phyloP scores from a whole-genome alignment of 495 filamentous ascomycete species.

The Halenospora varia region DNA sequence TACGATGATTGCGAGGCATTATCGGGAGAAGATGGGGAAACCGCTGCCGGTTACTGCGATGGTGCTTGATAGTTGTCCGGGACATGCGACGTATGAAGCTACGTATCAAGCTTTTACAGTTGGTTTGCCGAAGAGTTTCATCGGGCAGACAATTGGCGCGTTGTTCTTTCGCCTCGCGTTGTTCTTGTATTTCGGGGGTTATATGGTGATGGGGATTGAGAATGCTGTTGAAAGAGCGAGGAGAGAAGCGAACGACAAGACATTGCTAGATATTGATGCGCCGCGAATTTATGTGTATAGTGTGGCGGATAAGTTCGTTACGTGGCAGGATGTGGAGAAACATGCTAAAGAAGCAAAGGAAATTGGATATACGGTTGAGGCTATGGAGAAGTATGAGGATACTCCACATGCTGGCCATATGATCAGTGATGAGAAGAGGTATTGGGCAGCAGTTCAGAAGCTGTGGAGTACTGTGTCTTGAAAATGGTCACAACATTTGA shows the following conservation, averaged over 20 bases:
- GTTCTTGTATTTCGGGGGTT: constrained; percentile 16
- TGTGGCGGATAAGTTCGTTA: constrained; percentile 30
- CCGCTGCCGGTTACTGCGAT: constrained; percentile 27
- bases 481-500: constrained; percentile 13
- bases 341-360: constrained; percentile 22
- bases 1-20: constrained; percentile 27
- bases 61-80: constrained; percentile 34
- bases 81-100: constrained; percentile 26
- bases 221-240: constrained; percentile 28
- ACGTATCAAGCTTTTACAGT: constrained; percentile 34
- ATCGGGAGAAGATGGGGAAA: constrained; percentile 1
- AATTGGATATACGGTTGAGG: constrained; percentile 20
- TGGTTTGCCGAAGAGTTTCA: constrained; percentile 17
- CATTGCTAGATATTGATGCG: constrained; percentile 21
- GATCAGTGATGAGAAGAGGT: constrained; percentile 44
- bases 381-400: constrained; percentile 26
- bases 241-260: constrained; percentile 23
- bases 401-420: constrained; percentile 40
- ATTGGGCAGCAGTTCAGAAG: constrained; percentile 44
- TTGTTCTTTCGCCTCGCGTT: constrained; percentile 26
- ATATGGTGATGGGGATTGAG: constrained; percentile 22
- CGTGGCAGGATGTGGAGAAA: constrained; percentile 29
- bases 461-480: constrained; percentile 36
- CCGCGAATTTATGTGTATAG: constrained; percentile 36
- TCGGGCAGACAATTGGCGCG: constrained; percentile 13